These are phyloP conservation scores for Ambispora gerdemannii DNA, from an alignment of 192 early-diverging fungal genomes.

Conservation along the genomic window DNA sequence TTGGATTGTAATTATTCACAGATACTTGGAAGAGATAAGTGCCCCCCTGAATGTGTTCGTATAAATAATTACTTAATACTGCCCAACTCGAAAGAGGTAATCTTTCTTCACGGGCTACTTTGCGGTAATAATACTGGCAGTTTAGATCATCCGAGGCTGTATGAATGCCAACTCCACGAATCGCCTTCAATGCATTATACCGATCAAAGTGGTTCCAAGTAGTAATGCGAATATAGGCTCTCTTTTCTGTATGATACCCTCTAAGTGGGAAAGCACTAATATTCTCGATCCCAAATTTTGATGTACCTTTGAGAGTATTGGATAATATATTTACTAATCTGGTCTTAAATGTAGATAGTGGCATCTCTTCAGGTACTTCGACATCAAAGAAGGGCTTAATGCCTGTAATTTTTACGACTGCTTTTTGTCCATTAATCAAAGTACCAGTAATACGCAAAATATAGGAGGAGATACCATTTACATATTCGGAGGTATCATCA, in stretches of 20 bases:
- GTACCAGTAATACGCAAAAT: background rate
- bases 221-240: background rate
- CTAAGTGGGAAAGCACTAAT: background rate
- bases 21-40: background rate
- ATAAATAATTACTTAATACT: conserved; percentile 6
- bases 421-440: conserved; percentile 1
- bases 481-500: background rate
- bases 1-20: background rate
- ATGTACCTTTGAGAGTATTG: background rate
- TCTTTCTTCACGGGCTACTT: background rate
- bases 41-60: background rate
- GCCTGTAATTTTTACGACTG: background rate
- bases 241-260: conserved; percentile 1
- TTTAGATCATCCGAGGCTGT: conserved; percentile 5
- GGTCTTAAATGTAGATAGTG: background rate
- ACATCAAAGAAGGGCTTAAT: conserved; percentile 10
- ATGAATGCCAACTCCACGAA: background rate
- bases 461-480: background rate
- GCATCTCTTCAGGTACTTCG: background rate
- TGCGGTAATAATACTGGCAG: background rate
- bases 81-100: background rate
- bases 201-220: too few relatives aligned
- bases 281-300: background rate
- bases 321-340: background rate
- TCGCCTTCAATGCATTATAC: too few relatives aligned